These are phyloP conservation scores for Rubia yunnanensis DNA, from an alignment of 257 asterid species.

Conservation along the genomic window DNA sequence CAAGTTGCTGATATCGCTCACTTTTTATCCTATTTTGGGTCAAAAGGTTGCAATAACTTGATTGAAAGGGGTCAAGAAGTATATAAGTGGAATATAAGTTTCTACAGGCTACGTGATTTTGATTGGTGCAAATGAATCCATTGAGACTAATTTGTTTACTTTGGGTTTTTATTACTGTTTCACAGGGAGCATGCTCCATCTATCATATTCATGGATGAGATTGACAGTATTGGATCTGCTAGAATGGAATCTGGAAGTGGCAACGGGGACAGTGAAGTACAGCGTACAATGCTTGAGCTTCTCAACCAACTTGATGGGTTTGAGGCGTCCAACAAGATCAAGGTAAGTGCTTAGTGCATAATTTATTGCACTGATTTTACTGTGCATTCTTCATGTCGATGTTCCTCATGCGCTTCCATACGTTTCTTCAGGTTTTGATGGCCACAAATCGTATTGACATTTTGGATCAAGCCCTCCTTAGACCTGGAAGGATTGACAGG, in stretches of 20 bases:
- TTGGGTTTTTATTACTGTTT: conserved; percentile 4
- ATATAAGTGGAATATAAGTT: neutral
- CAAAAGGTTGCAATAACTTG: neutral
- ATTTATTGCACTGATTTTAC: neutral
- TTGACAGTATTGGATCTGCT: conserved; percentile 87
- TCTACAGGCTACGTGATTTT: neutral
- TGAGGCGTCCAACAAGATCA: conserved; percentile 90
- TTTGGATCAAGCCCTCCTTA: conserved; percentile 85
- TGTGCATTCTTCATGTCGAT: conserved; percentile 5
- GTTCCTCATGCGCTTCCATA: neutral
- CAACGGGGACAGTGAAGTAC: conserved; percentile 90
- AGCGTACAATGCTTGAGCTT: conserved; percentile 88
- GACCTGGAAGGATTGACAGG: conserved; percentile 90
- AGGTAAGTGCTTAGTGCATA: conserved; percentile 23
- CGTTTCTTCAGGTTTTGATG: conserved; percentile 60
- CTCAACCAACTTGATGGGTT: conserved; percentile 95
- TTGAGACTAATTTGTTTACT: neutral
- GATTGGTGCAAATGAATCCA: neutral
- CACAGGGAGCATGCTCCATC: conserved; percentile 90
- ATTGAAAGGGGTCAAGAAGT: neutral
- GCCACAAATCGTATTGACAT: conserved; percentile 90
- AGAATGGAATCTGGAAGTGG: conserved; percentile 96
- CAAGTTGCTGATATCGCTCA: too few species aligned
- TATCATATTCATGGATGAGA: conserved; percentile 89
- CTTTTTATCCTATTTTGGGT: neutral